Evolutionary conservation across 306 rosid genomes (phyloP).

Genomic region (Alnus rubra): DNA sequence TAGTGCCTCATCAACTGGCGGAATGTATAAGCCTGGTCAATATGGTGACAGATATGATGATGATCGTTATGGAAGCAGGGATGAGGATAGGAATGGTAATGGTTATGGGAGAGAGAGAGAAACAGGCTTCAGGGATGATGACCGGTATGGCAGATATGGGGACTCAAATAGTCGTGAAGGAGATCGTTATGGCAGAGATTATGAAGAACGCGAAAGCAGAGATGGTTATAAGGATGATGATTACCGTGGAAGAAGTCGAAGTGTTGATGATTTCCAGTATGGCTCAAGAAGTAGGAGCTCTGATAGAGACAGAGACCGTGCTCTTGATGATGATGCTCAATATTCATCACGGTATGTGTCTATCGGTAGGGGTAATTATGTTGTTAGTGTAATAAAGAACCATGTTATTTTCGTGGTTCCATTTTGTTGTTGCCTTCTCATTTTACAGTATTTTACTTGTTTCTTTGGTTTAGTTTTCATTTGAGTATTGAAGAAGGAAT

Average conservation of each 20-base stretch:
- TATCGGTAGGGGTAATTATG: neutral
- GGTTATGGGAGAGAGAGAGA: conserved; percentile 87
- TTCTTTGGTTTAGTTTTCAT: neutral
- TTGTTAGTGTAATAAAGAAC: too few relatives aligned
- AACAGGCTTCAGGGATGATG: conserved; percentile 76
- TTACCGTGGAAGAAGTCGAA: conserved; percentile 77
- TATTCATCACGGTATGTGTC: conserved; percentile 75
- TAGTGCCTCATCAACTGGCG: conserved; percentile 54
- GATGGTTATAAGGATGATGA: conserved; percentile 84
- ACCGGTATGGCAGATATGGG: conserved; percentile 50
- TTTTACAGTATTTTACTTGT: neutral
- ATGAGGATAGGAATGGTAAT: conserved; percentile 69
- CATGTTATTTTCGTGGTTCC: neutral
- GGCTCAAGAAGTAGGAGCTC: conserved; percentile 82
- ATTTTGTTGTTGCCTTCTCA: neutral
- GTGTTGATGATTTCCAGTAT: conserved; percentile 60
- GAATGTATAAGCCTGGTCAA: conserved; percentile 82
- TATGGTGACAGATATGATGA: conserved; percentile 77
- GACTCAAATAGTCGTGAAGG: conserved; percentile 71
- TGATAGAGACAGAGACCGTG: conserved; percentile 70
- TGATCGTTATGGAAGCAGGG: conserved; percentile 72
- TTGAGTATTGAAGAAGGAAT: neutral
- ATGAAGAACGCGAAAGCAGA: conserved; percentile 70
- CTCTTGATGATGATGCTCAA: conserved; percentile 80
- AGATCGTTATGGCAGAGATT: conserved; percentile 78